Evolutionary conservation across 495 filamentous ascomycete species (phyloP), one percentile per base, ranked within the genome.

Genomic region (Penicillium daleae): DNA sequence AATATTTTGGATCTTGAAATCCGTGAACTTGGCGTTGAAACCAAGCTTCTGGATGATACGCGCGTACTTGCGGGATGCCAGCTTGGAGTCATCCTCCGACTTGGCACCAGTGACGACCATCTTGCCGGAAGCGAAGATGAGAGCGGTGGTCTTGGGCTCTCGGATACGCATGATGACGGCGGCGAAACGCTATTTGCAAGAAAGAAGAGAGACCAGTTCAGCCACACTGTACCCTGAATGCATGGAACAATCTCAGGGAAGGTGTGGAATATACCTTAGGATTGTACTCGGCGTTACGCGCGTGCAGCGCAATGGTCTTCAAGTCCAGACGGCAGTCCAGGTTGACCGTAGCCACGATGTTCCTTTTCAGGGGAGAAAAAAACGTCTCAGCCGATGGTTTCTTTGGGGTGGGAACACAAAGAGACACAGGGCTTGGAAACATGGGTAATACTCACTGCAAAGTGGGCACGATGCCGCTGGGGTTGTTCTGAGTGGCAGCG

Each of bases 1-100:
- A 55, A 99, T 99, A 80, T 99, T 99, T 83, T 99, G 96, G 77
- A 98, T 98, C 85, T 99, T 98, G 85, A 99, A 99, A 77, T 99
- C 95, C 62, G 93, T 97, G 81, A 99, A 99, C 87, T 97, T 97
- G 62, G 96, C 93, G 66, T 97, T 97, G 87, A 99, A 99, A 56
- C 95, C 95, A 60, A 99, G 92, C 82, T 99, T 99, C 83, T 99
- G 95, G 71, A 99, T 98, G 78, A 99, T 99, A 65, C 95, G 92
- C 24, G 95, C 95, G 78, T 98, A 99, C 81, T 99, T 99, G 78
- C 96, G 88, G 42, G 91, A 96, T 2, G 95, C 95, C 71, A 99
- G 86, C 78, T 97, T 96, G 50, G 92, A 97, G 71, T 98, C 96
- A 73, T 98, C 95, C 71, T 99, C 95, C 1, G 93, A 97, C 81